Evolutionary conservation across 192 early-diverging fungal genomes (phyloP), one percentile per base, ranked within the genome.

Genomic region (Mortierella alpina): DNA sequence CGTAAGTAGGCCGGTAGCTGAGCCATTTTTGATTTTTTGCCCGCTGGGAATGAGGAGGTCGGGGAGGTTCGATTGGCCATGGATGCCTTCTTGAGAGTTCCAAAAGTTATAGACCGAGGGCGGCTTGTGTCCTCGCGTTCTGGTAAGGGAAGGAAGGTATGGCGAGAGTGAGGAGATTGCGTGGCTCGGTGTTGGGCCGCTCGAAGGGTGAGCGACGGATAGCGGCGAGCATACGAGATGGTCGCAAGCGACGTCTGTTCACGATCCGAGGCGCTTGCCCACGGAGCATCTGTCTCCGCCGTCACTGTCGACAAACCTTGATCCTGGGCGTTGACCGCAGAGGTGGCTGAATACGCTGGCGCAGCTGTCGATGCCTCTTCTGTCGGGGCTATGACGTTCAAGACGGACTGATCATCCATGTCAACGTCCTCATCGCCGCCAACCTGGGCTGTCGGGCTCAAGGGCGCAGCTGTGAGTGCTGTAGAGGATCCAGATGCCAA

Each of bases 31-130:
- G 77, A 80, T 23, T 72, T 67, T 48, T 72, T 80, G 7, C 22
- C 49, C 9, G 11, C n/a, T 4, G 20, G 22, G 8, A 51, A 42
- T 4, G 64, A 20, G 2, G 67, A 70, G 18, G 61, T 56, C 8
- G 63, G 8, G 2, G 60, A 18, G 53, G 17, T 22, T 18, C 42
- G 40, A 31, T 62, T 65, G 4, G 73, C 47, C 66, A 75, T 70
- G 44, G 72, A 76, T 9, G 82, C 73, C 47, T 73, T 72, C 59
- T 75, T 74, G 41, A 76, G 69, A 12, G 80, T 70, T 13, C 72
- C 73, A 58, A 75, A 75, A 10, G 80, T 82, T 39, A 83, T 75
- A 18, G 69, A 31, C 5, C 72, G 67, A n/a, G 66, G 60, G 23
- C 66, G 68, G 40, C 67, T 71, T 6, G 74, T 64, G 17, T 76